Evolutionary conservation across 2,329 filamentous ascomycete genomes (phyloP), one percentile per base, ranked within the genome.

Genomic region (Mycosphaerella sp.): DNA sequence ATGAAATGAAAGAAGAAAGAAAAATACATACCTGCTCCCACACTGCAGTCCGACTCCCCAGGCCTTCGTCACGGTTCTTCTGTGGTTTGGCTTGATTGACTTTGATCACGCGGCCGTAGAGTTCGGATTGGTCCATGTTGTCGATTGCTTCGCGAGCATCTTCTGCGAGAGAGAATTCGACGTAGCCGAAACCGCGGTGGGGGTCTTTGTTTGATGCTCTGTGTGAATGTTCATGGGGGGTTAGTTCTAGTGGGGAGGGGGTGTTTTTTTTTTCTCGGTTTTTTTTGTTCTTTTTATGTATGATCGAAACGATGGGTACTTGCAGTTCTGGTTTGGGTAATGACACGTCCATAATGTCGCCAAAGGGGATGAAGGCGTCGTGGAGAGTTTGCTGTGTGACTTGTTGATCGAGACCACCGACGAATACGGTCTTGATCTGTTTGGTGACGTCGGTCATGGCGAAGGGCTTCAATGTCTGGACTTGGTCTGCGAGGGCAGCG

Each of bases 121-220:
- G 81, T 74, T 97, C 92, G 57, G 91, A 87, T 70, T 95, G 90
- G 69, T 98, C 89, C 92, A 98, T 97, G 69, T 98, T 98, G 78
- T 97, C 90, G 70, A 98, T 95, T 48, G 93, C 93, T 73, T 97
- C 92, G 66, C 85, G 85, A 29, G 91, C 92, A 72, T 98, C 93
- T 54, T 85, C 82, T 10, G 83, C 79, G 54, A 89, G 81, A 65
- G 96, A 90, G 67, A 88, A 98, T 68, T 98, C 93, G 48, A 98
- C 88, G 69, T 98, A 97, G 55, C 91, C 93, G 71, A 97, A 98
- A 0, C 95, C 93, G 49, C 91, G 80, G 70, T 98, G 93, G 31
- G 83, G 76, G 40, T 95, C 88, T 45, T 80, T 83, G 6, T 86
- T 83, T 59, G 88, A 90, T 60, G 86, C 50, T 47, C 66, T 68